Conservation (phyloP, 1,284 basidiomycete species). For the Athelia sp. region DNA sequence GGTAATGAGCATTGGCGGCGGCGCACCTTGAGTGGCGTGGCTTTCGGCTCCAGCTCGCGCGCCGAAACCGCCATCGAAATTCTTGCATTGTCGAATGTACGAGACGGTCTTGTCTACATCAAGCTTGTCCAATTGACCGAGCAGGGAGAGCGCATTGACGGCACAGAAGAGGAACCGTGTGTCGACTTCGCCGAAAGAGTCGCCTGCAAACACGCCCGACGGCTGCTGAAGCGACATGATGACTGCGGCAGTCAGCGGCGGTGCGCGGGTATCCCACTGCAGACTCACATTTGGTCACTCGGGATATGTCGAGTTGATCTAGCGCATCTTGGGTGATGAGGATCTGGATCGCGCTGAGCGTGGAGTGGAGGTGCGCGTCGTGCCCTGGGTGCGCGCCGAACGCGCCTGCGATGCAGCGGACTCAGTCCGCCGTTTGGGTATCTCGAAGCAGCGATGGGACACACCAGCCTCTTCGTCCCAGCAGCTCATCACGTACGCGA, state of each 20-base stretch:
- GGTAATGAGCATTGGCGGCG: constrained; percentile 1
- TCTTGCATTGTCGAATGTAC: constrained; percentile 77
- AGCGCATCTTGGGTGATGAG: constrained; percentile 82
- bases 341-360: constrained; percentile 90
- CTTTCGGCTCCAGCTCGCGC: constrained; percentile 82
- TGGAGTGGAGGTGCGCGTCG: constrained; percentile 86
- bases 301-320: constrained; percentile 62
- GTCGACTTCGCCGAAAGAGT: constrained; percentile 86
- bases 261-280: no score
- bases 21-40: constrained; percentile 84
- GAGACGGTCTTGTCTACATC: constrained; percentile 63
- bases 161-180: constrained; percentile 91
- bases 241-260: constrained; percentile 52
- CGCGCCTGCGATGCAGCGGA: constrained; percentile 49
- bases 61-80: constrained; percentile 97
- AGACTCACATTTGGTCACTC: constrained; percentile 71
- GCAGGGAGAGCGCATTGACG: constrained; percentile 75
- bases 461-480: constrained; percentile 88
- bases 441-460: constrained; percentile 23
- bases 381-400: constrained; percentile 93
- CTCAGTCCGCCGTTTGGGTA: background rate
- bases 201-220: constrained; percentile 88
- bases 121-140: constrained; percentile 64
- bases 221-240: constrained; percentile 80
- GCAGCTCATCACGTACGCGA: constrained; percentile 89